phyloP scores from a whole-genome alignment of 2,329 filamentous ascomycete genomes.

The Curvularia lunata region DNA sequence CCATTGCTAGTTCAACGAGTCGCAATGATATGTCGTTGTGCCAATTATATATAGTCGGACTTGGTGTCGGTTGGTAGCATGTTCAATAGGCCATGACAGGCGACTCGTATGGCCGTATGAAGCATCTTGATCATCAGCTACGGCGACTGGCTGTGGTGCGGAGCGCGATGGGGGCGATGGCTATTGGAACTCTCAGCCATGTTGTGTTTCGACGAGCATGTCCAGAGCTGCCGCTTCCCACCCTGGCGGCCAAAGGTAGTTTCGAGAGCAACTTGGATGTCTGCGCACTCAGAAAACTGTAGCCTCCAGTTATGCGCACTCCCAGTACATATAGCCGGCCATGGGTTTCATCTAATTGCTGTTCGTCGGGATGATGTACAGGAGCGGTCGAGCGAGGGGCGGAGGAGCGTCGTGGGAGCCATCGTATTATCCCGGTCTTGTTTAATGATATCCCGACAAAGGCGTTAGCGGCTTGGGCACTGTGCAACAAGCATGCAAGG shows the following conservation, averaged over 20 bases:
- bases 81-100: not conserved
- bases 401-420: slow-evolving; percentile 15
- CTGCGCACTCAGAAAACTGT: not conserved
- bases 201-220: not conserved
- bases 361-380: slow-evolving; percentile 10
- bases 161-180: slow-evolving; percentile 1
- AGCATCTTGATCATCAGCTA: not conserved
- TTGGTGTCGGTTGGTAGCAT: not conserved
- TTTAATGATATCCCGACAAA: not conserved
- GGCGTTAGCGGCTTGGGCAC: not conserved
- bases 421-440: slow-evolving; percentile 9
- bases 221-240: slow-evolving; percentile 2
- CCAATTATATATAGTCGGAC: not conserved
- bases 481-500: not conserved
- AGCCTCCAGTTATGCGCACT: not conserved
- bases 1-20: not conserved
- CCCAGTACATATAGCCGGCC: not conserved
- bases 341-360: slow-evolving; percentile 6
- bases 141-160: not conserved
- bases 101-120: not conserved
- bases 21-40: not conserved
- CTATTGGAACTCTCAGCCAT: not conserved
- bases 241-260: not conserved
- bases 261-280: not conserved
- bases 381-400: slow-evolving; percentile 29